These are phyloP conservation scores for Rhytidhysteron rufulum DNA, from an alignment of 2,329 filamentous ascomycete species.

Conservation along the genomic window DNA sequence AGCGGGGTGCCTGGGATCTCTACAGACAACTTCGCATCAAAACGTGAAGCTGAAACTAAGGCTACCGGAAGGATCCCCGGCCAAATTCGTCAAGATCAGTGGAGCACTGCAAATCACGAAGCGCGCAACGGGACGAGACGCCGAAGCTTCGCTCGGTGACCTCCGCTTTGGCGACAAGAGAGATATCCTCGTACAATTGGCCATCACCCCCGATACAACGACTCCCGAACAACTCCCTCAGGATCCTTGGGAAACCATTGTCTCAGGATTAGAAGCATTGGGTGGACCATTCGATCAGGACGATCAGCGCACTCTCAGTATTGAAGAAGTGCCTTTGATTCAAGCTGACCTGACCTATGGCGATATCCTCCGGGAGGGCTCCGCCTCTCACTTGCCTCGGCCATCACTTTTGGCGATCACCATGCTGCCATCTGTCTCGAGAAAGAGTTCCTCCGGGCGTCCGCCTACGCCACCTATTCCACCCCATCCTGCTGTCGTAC, in stretches of 20 bases:
- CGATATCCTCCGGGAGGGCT: slow-evolving; percentile 86
- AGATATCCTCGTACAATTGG: slow-evolving; percentile 90
- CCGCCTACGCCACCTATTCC: slow-evolving; percentile 71
- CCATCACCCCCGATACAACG: slow-evolving; percentile 81
- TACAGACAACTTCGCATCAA: slow-evolving; percentile 95
- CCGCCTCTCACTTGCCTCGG: slow-evolving; percentile 77
- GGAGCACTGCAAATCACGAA: slow-evolving; percentile 95
- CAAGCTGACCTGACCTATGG: slow-evolving; percentile 93
- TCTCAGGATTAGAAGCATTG: slow-evolving; percentile 89
- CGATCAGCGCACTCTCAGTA: slow-evolving; percentile 74
- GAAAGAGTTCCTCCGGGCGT: slow-evolving; percentile 52
- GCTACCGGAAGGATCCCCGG: slow-evolving; percentile 90
- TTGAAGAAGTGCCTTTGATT: slow-evolving; percentile 92
- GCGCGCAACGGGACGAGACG: slow-evolving; percentile 88
- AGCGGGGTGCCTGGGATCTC: slow-evolving; percentile 83
- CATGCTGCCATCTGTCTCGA: slow-evolving; percentile 73
- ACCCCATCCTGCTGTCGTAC: slow-evolving; percentile 90
- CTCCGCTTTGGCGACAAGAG: slow-evolving; percentile 90
- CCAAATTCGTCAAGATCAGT: slow-evolving; percentile 98
- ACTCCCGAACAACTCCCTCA: slow-evolving; percentile 81
- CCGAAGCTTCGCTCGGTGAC: slow-evolving; percentile 87
- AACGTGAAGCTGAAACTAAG: slow-evolving; percentile 95
- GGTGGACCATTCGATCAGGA: slow-evolving; percentile 84
- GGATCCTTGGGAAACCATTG: slow-evolving; percentile 95
- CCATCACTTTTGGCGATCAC: slow-evolving; percentile 92